Base-by-base conservation (phyloP, 2,329 filamentous ascomycete genomes). In the Drechslerella dactyloides region DNA sequence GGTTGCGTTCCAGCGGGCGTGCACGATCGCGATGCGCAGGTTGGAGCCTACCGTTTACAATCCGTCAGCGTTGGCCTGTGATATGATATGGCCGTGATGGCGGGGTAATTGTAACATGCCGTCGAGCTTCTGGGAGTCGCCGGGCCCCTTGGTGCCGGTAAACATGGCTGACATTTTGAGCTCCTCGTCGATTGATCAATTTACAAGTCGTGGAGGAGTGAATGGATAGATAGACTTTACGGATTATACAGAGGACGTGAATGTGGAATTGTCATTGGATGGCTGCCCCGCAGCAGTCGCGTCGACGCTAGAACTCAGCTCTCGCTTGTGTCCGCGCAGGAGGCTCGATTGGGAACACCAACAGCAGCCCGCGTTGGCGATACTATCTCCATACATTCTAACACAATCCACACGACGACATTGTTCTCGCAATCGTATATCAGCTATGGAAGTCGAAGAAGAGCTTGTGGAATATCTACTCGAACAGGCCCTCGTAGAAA, bases 1-100 rank as follows among this genome's bases (percentile, higher is more conserved):
- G 75, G 85, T 85, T 75, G 84, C 85, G 83, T 99, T 99, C 94
- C 94, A 99, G 77, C 94, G 88, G 69, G 93, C 93, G 82, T 97
- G 94, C 69, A 99, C 86, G 79, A 99, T 97, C 79, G 90, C 93
- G 79, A 99, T 89, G 78, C 94, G 91, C 74, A 99, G 86, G 78
- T 83, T 84, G 77, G 86, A 86, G 80, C 90, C 89, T 77, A 48
- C 51, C 15, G 23, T 54, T 27, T 44, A 21, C 7, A 50, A 30
- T 51, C 13, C 7, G 24, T 33, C 6, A 17, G 23, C 10, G 8
- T 7, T 57, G 37, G 35, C 30, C 11, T 17, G 13, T 15, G 17
- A 6, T 10, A 35, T 17, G 40, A 17, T 11, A 46, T 15, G 13
- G 35, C 44, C 21, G 19, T 6, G 21, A 17, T 40, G 24, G 21